phyloP scores from a whole-genome alignment of 495 filamentous ascomycete species.

The Hypoxylon trugodes region DNA sequence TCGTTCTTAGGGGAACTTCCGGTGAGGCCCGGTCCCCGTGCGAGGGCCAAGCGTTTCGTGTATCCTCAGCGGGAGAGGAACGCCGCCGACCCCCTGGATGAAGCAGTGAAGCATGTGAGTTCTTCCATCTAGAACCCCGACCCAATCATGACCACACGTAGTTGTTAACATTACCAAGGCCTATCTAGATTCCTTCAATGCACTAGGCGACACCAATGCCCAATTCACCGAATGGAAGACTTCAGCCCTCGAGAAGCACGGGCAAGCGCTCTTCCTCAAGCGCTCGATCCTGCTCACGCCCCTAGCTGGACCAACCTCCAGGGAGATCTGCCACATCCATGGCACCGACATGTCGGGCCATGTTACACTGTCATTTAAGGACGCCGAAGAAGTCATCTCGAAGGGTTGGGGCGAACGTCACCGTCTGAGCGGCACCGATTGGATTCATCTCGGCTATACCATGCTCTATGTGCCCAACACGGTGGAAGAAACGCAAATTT shows the following conservation, averaged over 20 bases:
- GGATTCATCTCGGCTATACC: conserved; percentile 41
- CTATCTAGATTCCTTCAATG: conserved; percentile 54
- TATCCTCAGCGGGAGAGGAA: conserved; percentile 36
- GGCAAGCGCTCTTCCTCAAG: conserved; percentile 71
- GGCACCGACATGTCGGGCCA: conserved; percentile 75
- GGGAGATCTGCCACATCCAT: conserved; percentile 83
- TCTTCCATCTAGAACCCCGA: background rate
- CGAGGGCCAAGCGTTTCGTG: conserved; percentile 22
- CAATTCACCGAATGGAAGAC: conserved; percentile 56
- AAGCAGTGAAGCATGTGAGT: conserved; percentile 20
- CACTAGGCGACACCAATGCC: conserved; percentile 57
- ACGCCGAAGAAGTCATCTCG: conserved; percentile 77
- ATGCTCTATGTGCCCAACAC: conserved; percentile 37
- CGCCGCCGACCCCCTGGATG: conserved; percentile 23
- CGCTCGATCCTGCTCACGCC: conserved; percentile 43
- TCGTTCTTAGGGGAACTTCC: conserved; percentile 30
- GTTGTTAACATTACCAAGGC: conserved; percentile 10
- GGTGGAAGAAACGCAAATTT: conserved; percentile 17
- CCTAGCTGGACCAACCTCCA: conserved; percentile 66
- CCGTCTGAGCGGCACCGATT: conserved; percentile 68
- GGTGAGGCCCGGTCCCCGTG: conserved; percentile 22
- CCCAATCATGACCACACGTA: background rate
- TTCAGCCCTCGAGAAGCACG: conserved; percentile 80
- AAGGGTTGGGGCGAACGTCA: conserved; percentile 88
- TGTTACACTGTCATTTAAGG: conserved; percentile 75